Evolutionary conservation across 2,329 filamentous ascomycete genomes (phyloP), one percentile per base, ranked within the genome.

Genomic region (Eutypa lata): DNA sequence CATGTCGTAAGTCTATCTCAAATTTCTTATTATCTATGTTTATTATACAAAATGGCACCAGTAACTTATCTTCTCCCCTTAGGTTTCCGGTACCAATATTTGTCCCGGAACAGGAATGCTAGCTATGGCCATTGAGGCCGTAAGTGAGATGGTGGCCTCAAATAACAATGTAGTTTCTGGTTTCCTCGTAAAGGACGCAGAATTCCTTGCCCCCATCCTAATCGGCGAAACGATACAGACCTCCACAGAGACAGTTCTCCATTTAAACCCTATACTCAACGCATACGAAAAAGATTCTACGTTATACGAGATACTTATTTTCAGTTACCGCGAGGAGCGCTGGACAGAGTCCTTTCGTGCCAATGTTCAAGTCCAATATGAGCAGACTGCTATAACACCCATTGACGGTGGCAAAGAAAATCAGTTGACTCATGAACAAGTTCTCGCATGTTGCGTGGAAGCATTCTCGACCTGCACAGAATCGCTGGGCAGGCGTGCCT

Each of bases 1-100:
- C 54, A 56, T n/a, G 47, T 52, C 5, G 38, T 50, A 16, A 37
- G 38, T 42, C 31, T 14, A 35, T 8, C 31, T 35, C 14, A 14
- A 35, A 8, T 35, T 35, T 35, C 7, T 35, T 14, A 14, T 35
- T 14, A 35, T 8, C 31, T 35, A 35, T 35, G 14, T 35, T 14
- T 35, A 8, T 8, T 8, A 14, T 7, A 14, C 31, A 8, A 14
- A 7, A 14, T 35, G 8, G 31, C 14, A 8, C 14, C 37, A 40
- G 6, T 14, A 6, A 40, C 16, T 8, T 6, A 8, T 16, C 11
- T 18, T 40, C 10, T 18, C n/a, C 10, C 37, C n/a, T 16, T 16
- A 40, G 37, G 7, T 40, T 6, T 10, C 14, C 31, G 49, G 28
- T 18, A 40, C 22, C 13, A 6, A 46, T 10, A 14, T 49, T 7